These are phyloP conservation scores for Lactarius psammicola DNA, from an alignment of 768 basidiomycete genomes.

Conservation along the genomic window DNA sequence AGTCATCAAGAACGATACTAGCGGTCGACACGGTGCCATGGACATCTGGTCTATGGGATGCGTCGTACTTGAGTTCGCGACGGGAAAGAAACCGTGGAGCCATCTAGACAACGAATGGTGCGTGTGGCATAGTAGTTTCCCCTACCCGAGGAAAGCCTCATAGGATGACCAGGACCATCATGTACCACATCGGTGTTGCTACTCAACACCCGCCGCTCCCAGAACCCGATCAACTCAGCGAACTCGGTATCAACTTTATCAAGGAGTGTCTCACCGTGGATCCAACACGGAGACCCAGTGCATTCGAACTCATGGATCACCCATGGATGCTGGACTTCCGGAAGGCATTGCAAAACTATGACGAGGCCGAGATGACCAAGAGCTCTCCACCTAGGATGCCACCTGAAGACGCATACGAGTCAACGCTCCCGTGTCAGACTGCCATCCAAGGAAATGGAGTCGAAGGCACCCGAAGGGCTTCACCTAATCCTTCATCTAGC, in stretches of 20 bases:
- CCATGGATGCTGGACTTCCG: conserved; percentile 87
- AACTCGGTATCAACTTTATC: conserved; percentile 90
- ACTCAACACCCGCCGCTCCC: conserved; percentile 96
- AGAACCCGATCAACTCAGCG: conserved; percentile 84
- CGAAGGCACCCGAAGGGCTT: conserved; percentile 51
- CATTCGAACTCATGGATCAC: conserved; percentile 81
- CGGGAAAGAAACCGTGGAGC: conserved; percentile 97
- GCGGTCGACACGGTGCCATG: conserved; percentile 91
- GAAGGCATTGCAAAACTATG: conserved; percentile 64
- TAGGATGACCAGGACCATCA: conserved; percentile 77
- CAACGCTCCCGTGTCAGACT: conserved; percentile 55
- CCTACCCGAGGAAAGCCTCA: conserved; percentile 5
- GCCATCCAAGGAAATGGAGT: conserved; percentile 59
- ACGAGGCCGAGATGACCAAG: conserved; percentile 58
- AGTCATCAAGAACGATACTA: conserved; percentile 90
- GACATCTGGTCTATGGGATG: conserved; percentile 98
- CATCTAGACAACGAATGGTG: conserved; percentile 99
- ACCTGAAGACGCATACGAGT: conserved; percentile 49
- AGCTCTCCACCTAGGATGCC: conserved; percentile 48
- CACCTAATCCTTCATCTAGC: conserved; percentile 48
- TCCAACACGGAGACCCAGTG: conserved; percentile 77
- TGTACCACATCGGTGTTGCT: conserved; percentile 98
- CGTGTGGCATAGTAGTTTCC: conserved; percentile 27
- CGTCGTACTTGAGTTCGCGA: conserved; percentile 95
- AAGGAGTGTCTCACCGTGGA: conserved; percentile 89